Conservation (phyloP, 371 early-diverging fungal genomes). For the Sporodiniella umbellata region DNA sequence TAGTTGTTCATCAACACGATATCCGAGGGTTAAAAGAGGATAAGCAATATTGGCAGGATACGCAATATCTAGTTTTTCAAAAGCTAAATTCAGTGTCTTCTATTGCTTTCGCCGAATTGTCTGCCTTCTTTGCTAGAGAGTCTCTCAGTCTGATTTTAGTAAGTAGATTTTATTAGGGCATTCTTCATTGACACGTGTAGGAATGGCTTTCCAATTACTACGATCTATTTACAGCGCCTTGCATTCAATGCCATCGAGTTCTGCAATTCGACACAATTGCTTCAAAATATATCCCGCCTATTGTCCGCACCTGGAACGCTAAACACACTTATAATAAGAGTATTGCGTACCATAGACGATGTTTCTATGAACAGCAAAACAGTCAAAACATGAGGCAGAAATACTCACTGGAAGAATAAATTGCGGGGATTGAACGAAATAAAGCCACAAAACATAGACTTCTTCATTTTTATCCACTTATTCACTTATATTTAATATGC, state of each 20-base stretch:
- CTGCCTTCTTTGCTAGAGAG: conserved; percentile 27
- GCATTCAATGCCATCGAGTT: conserved; percentile 38
- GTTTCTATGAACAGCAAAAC: conserved; percentile 23
- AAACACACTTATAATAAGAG: conserved; percentile 15
- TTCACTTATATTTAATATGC: conserved; percentile 27
- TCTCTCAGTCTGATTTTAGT: conserved; percentile 33
- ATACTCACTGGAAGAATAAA: background rate
- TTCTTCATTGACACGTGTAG: no score
- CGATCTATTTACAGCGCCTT: conserved; percentile 36
- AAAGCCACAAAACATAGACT: background rate
- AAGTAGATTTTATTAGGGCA: no score
- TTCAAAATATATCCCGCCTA: conserved; percentile 40
- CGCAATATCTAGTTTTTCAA: conserved; percentile 37
- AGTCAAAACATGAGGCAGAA: conserved; percentile 8
- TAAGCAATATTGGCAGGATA: conserved; percentile 25
- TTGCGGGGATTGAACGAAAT: no score
- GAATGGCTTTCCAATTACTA: conserved; percentile 43
- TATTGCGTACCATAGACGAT: conserved; percentile 36
- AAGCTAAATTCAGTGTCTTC: conserved; percentile 33
- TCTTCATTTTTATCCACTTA: background rate
- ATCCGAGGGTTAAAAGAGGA: conserved; percentile 38
- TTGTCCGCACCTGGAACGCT: conserved; percentile 43
- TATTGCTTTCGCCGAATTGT: conserved; percentile 37
- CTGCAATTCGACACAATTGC: conserved; percentile 45
- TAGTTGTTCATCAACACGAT: conserved; percentile 36